Evolutionary conservation across 1,284 basidiomycete genomes (phyloP), one percentile per base, ranked within the genome.

Genomic region (Trametes pubescens): DNA sequence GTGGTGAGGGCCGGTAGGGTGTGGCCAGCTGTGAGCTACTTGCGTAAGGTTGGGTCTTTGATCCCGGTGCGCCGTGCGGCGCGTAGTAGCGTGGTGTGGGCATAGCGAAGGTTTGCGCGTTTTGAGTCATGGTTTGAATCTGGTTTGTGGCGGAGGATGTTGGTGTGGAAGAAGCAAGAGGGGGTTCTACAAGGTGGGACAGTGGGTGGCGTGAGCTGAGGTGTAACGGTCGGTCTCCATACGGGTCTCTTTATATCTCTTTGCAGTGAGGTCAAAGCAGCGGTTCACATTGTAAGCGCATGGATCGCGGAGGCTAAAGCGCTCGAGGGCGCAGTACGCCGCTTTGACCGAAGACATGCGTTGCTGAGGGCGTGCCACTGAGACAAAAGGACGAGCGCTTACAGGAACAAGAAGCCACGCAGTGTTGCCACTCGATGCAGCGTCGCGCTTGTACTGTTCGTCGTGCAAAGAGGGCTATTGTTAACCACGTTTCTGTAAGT

Each of bases 311-410:
- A 24, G 16, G 26, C 26, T 29, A 24, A 29, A 4, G 7, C 34
- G 51, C 34, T 24, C 6, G n/a, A 35, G 32, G 22, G n/a, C 7
- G 22, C 37, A 48, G 44, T 8, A 32, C 21, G 3, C 13, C 48
- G 55, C 59, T 61, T 57, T 53, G 55, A 40, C 59, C 29, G 8
- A 9, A 47, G 48, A 18, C 26, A n/a, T 18, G n/a, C 44, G 34
- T 53, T n/a, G 24, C 40, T 46, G 32, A 24, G n/a, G n/a, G 38
- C 24, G 9, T 14, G 11, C 5, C 8, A 7, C 34, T 32, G 11
- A 40, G 48, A 64, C 63, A 64, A 64, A 61, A 64, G 58, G 37
- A 22, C 32, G 54, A 37, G 62, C 62, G 62, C 47, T 49, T 57
- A 46, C 7, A 13, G n/a, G 49, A 48, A 57, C 58, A 64, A 60